phyloP scores from a whole-genome alignment of 805 yeast species.

The Starmerella bombi region DNA sequence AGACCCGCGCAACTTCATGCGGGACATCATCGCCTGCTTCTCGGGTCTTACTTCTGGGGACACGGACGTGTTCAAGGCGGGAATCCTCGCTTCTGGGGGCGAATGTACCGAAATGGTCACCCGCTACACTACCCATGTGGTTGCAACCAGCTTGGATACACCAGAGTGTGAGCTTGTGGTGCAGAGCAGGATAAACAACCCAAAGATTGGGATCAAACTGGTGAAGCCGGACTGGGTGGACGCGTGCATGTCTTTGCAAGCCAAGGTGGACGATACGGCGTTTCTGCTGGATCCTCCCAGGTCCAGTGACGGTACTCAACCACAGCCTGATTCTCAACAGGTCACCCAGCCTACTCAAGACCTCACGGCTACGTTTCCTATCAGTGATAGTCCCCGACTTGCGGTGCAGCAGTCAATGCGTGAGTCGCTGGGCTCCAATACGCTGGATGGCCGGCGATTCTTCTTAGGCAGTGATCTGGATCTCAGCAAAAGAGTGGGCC shows the following conservation, averaged over 20 bases:
- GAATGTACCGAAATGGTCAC: constrained; percentile 49
- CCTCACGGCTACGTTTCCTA: constrained; percentile 14
- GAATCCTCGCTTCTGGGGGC: constrained; percentile 68
- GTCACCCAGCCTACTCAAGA: constrained; percentile 5
- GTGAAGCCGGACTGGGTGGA: constrained; percentile 75
- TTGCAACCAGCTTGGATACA: constrained; percentile 41
- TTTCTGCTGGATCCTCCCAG: constrained; percentile 34
- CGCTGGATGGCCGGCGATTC: constrained; percentile 35
- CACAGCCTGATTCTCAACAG: constrained; percentile 17
- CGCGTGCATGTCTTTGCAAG: constrained; percentile 45
- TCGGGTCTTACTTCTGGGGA: constrained; percentile 47
- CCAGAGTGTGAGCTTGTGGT: constrained; percentile 48
- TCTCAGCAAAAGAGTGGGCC: constrained; percentile 34
- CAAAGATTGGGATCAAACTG: constrained; percentile 24
- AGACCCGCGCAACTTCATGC: constrained; percentile 51
- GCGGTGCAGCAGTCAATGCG: constrained; percentile 23
- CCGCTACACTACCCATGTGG: constrained; percentile 63
- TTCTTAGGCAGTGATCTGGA: constrained; percentile 44
- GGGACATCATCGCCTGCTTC: constrained; percentile 42
- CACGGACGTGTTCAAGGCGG: constrained; percentile 53
- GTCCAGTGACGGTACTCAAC: not conserved
- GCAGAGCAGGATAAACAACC: constrained; percentile 16
- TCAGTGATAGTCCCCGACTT: constrained; percentile 17
- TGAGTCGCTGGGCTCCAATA: constrained; percentile 16
- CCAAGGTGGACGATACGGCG: constrained; percentile 39